Evolutionary conservation across 768 basidiomycete species (phyloP).

Genomic region (Suillus subluteus): DNA sequence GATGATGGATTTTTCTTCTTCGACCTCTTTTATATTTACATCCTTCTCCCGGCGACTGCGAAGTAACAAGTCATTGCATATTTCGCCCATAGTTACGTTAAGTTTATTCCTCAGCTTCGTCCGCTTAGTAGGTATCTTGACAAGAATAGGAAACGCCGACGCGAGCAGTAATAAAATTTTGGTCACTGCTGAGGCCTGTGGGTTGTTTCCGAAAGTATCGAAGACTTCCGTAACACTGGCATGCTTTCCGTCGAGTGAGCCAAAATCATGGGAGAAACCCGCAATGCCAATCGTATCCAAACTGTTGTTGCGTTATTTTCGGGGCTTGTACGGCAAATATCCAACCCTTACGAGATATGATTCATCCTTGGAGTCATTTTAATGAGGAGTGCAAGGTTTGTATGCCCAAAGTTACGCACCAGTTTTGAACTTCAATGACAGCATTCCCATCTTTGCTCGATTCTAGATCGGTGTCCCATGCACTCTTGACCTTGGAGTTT

Average conservation of each 20-base stretch:
- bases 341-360: conserved; percentile 40
- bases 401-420: conserved; percentile 31
- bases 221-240: conserved; percentile 45
- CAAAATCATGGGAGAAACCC: conserved; percentile 61
- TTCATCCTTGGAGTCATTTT: conserved; percentile 14
- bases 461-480: conserved; percentile 36
- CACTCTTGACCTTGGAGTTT: conserved; percentile 29
- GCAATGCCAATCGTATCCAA: conserved; percentile 60
- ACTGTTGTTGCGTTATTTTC: conserved; percentile 26
- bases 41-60: conserved; percentile 36
- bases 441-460: conserved; percentile 26
- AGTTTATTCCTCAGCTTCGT: conserved; percentile 34
- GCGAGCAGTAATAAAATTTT: conserved; percentile 23
- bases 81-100: conserved; percentile 37
- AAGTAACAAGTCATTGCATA: conserved; percentile 42
- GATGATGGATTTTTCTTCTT: conserved; percentile 41
- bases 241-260: conserved; percentile 48
- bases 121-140: conserved; percentile 37
- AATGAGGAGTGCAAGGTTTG: background rate
- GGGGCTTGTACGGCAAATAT: background rate
- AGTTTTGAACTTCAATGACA: conserved; percentile 51
- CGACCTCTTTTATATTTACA: conserved; percentile 21
- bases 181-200: conserved; percentile 30
- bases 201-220: conserved; percentile 35
- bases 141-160: conserved; percentile 35